Conservation (phyloP, 2,329 filamentous ascomycete genomes). For the Colletotrichum camelliae region DNA sequence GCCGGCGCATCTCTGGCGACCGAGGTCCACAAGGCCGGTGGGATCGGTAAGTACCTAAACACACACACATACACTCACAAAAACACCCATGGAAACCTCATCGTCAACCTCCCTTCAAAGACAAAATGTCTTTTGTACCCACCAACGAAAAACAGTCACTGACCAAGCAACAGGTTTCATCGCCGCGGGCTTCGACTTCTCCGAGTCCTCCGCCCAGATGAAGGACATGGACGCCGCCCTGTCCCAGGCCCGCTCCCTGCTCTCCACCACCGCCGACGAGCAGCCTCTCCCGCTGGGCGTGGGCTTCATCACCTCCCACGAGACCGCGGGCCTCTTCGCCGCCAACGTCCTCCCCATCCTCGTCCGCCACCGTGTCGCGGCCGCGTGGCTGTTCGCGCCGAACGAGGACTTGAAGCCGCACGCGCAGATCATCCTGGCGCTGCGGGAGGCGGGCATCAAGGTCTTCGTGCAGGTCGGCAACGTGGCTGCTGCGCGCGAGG, state of each 20-base stretch:
- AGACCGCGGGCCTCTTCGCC: conserved; percentile 42
- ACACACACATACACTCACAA: not conserved
- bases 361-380: conserved; percentile 56
- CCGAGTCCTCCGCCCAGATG: conserved; percentile 33
- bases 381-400: conserved; percentile 73
- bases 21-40: conserved; percentile 43
- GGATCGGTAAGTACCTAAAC: conserved; percentile 32
- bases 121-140: not conserved
- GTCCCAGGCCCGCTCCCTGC: conserved; percentile 30
- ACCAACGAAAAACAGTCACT: not conserved
- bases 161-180: conserved; percentile 35
- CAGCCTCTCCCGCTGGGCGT: conserved; percentile 57
- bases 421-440: conserved; percentile 37
- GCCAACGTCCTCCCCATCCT: conserved; percentile 57
- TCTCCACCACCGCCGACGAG: conserved; percentile 24
- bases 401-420: conserved; percentile 44
- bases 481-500: conserved; percentile 58
- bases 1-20: conserved; percentile 37
- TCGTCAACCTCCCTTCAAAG: not conserved
- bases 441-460: conserved; percentile 42
- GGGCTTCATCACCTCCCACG: conserved; percentile 65
- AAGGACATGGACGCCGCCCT: conserved; percentile 37
- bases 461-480: conserved; percentile 69
- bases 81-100: not conserved
- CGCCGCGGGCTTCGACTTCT: conserved; percentile 34